Percentiles rank a stretch among this genome's conserved stretches.
phyloP scores from a whole-genome alignment of 176 grass and related monocot genomes.

The Microstegium vimineum region DNA sequence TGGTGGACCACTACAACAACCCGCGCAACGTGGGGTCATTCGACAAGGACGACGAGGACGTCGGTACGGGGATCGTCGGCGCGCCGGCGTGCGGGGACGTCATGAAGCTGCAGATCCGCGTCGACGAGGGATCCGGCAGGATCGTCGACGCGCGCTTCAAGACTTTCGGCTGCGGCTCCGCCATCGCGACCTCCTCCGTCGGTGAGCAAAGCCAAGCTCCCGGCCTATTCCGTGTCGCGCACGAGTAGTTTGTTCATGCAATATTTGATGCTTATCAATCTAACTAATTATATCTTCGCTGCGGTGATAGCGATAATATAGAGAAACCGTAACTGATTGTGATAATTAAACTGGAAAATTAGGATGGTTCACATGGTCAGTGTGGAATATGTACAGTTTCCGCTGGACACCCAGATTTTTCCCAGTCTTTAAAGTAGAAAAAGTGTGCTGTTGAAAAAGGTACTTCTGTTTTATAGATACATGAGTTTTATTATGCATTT shows the following conservation, averaged over 20 bases:
- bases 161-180: slow-evolving; percentile 91
- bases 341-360: background rate
- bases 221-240: background rate
- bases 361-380: too few species aligned
- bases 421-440: background rate
- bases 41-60: slow-evolving; percentile 71
- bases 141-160: slow-evolving; percentile 94
- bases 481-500: too few species aligned
- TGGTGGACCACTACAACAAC: slow-evolving; percentile 92
- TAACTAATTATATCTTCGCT: background rate
- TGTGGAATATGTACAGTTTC: too few species aligned
- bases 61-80: slow-evolving; percentile 84
- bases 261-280: background rate
- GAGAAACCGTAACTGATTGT: background rate
- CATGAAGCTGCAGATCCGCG: slow-evolving; percentile 96
- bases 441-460: background rate
- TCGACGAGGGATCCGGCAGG: slow-evolving; percentile 60
- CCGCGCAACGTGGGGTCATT: slow-evolving; percentile 89
- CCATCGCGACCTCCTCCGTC: slow-evolving; percentile 89
- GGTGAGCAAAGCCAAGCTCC: slow-evolving; percentile 27
- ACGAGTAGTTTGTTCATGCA: background rate
- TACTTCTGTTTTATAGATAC: too few species aligned
- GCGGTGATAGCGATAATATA: too few species aligned
- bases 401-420: background rate
- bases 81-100: slow-evolving; percentile 93